Evolutionary conservation across 2,329 filamentous ascomycete genomes (phyloP).

Genomic region (Penicillium italicum): DNA sequence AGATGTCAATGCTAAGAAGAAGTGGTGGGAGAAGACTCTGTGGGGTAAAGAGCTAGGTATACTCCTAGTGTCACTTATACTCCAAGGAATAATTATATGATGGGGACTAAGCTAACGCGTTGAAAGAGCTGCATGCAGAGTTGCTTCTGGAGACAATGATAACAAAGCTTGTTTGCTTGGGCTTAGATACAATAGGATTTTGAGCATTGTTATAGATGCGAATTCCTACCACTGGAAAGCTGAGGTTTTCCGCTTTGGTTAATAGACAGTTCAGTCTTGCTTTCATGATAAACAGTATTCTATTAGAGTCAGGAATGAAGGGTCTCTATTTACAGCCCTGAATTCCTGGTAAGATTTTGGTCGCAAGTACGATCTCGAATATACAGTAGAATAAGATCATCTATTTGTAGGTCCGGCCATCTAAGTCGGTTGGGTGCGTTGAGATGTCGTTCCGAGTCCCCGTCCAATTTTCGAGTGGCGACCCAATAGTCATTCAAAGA

Average conservation of each 20-base stretch:
- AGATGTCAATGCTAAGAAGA: neutral
- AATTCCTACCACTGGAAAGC: neutral
- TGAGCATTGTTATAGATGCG: neutral
- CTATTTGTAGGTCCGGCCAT: too few species aligned
- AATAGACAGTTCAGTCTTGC: neutral
- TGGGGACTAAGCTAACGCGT: neutral
- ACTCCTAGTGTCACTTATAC: too few species aligned
- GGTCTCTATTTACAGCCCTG: too few species aligned
- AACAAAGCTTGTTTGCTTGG: neutral
- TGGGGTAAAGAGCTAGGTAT: neutral
- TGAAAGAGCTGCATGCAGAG: neutral
- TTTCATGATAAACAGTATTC: neutral
- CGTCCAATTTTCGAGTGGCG: too few species aligned
- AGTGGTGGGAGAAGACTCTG: neutral
- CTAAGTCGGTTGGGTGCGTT: too few species aligned
- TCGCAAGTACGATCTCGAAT: neutral
- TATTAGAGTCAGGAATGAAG: neutral
- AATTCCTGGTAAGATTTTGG: neutral
- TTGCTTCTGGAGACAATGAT: neutral
- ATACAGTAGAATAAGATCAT: too few species aligned
- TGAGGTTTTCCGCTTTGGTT: neutral
- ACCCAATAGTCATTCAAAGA: too few species aligned
- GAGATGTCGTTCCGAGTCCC: too few species aligned
- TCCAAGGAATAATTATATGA: neutral
- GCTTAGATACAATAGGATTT: neutral